phyloP scores from a whole-genome alignment of 306 rosid genomes.

The Cicer cuneatum region DNA sequence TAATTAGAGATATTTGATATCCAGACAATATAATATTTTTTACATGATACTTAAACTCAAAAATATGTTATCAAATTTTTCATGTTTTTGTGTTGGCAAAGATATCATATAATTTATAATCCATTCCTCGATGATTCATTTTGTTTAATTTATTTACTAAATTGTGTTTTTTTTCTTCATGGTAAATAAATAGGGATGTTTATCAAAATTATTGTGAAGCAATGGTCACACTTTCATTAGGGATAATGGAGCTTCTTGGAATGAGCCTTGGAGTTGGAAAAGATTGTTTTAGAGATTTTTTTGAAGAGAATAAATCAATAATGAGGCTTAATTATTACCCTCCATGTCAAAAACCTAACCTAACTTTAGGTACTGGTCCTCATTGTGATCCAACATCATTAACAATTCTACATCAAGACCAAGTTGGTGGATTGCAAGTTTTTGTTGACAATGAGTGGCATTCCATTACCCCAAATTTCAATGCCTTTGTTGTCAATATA shows the following conservation, averaged over 20 bases:
- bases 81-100: neutral
- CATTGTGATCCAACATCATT: slow-evolving; percentile 97
- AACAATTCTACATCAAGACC: slow-evolving; percentile 92
- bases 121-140: no score
- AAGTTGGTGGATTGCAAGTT: slow-evolving; percentile 91
- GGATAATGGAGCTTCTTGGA: slow-evolving; percentile 93
- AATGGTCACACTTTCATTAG: slow-evolving; percentile 87
- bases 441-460: slow-evolving; percentile 86
- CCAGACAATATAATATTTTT: no score
- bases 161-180: slow-evolving; percentile 3
- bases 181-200: slow-evolving; percentile 51
- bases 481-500: slow-evolving; percentile 92
- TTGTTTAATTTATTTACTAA: neutral
- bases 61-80: neutral
- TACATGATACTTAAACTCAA: neutral
- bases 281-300: slow-evolving; percentile 67
- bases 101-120: no score
- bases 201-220: slow-evolving; percentile 82
- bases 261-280: slow-evolving; percentile 80
- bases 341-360: slow-evolving; percentile 87
- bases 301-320: slow-evolving; percentile 77
- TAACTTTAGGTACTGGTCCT: slow-evolving; percentile 92
- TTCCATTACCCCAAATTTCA: slow-evolving; percentile 71
- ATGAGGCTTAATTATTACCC: slow-evolving; percentile 97
- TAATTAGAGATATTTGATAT: no score